Conservation (phyloP, 1,284 basidiomycete species). For the Leccinum ponderosum region DNA sequence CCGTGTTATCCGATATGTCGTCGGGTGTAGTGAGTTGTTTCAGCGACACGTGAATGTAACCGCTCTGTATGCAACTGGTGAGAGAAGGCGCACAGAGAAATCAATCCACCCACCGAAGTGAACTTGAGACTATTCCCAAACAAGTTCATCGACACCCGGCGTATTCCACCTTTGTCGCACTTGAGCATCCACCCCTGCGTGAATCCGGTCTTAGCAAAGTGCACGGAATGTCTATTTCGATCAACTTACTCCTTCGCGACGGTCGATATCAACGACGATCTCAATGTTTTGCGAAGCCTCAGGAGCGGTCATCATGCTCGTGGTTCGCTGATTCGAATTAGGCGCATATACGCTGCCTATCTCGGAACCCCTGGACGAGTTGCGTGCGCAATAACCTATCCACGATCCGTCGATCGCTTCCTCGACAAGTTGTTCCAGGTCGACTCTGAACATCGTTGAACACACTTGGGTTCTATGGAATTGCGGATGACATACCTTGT, state of each 20-base stretch:
- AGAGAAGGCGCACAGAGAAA: slow-evolving; percentile 8
- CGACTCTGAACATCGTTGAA: slow-evolving; percentile 52
- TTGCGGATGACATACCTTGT: slow-evolving; percentile 45
- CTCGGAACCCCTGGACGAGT: slow-evolving; percentile 65
- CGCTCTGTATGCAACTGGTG: slow-evolving; percentile 50
- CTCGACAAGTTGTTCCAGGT: slow-evolving; percentile 89
- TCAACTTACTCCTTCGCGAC: slow-evolving; percentile 59
- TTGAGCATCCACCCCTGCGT: slow-evolving; percentile 82
- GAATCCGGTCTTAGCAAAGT: slow-evolving; percentile 8
- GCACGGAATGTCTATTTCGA: neutral
- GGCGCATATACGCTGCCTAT: slow-evolving; percentile 93
- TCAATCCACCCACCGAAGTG: slow-evolving; percentile 56
- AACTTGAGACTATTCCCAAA: slow-evolving; percentile 96
- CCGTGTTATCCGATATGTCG: slow-evolving; percentile 53
- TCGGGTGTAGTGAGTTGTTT: slow-evolving; percentile 66
- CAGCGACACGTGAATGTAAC: slow-evolving; percentile 86
- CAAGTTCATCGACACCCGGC: slow-evolving; percentile 92
- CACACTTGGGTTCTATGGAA: neutral
- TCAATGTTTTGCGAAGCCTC: slow-evolving; percentile 62
- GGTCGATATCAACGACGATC: slow-evolving; percentile 86
- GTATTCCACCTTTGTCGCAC: slow-evolving; percentile 91
- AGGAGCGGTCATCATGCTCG: slow-evolving; percentile 36
- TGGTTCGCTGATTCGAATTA: slow-evolving; percentile 46
- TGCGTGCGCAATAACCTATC: slow-evolving; percentile 88
- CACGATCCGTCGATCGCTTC: slow-evolving; percentile 95